Conservation (phyloP, 2,329 filamentous ascomycete species). For the Botrytis elliptica region DNA sequence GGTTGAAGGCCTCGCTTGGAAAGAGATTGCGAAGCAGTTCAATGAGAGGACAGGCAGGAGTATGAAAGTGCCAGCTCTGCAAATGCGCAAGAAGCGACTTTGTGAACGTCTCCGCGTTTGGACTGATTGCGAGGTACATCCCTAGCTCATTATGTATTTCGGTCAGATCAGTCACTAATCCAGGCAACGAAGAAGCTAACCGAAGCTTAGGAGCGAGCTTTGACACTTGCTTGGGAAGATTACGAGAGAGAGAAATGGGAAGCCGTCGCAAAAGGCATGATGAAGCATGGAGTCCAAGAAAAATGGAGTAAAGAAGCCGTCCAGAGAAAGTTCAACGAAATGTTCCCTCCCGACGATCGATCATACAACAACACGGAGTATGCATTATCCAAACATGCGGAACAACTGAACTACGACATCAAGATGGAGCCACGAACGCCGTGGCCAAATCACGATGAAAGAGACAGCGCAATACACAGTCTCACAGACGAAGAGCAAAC, state of each 20-base stretch:
- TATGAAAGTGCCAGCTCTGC: conserved; percentile 40
- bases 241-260: conserved; percentile 39
- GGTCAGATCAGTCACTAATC: conserved; percentile 21
- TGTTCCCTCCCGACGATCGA: conserved; percentile 25
- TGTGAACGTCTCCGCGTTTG: conserved; percentile 38
- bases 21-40: conserved; percentile 38
- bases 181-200: conserved; percentile 17
- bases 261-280: conserved; percentile 38
- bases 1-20: conserved; percentile 40
- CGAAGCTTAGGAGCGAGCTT: conserved; percentile 35
- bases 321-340: conserved; percentile 40
- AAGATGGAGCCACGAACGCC: conserved; percentile 17
- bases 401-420: background rate
- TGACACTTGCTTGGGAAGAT: conserved; percentile 38
- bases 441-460: conserved; percentile 7
- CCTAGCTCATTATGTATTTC: conserved; percentile 20
- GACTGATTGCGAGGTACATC: conserved; percentile 30
- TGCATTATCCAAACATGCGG: background rate
- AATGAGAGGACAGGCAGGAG: conserved; percentile 36
- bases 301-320: conserved; percentile 40
- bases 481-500: conserved; percentile 14
- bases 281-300: conserved; percentile 38
- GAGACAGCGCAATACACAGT: conserved; percentile 1
- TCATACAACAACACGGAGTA: background rate
- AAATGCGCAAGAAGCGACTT: conserved; percentile 42